Conservation (phyloP, 208 protist genomes). For the Crithidia brevicula region DNA sequence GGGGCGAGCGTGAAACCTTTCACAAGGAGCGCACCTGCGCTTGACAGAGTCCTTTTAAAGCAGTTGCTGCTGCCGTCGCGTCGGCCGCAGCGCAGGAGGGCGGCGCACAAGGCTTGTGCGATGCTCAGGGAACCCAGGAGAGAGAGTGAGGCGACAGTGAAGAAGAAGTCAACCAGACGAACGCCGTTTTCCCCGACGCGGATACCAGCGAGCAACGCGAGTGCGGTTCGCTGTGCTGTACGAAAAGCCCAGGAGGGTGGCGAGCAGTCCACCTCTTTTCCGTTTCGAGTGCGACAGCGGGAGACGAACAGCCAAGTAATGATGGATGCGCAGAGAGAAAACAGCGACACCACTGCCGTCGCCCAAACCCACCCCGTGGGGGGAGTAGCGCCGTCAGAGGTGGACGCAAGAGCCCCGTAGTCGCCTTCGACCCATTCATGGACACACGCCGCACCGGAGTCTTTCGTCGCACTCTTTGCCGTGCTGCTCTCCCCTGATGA, state of each 20-base stretch:
- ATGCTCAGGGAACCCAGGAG: slow-evolving; percentile 4
- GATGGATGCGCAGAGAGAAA: slow-evolving; percentile 6
- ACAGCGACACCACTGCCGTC: slow-evolving; percentile 6
- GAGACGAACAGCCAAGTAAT: background rate
- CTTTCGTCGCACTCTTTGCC: background rate
- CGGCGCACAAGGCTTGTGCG: slow-evolving; percentile 2
- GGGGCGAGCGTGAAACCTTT: slow-evolving; percentile 11
- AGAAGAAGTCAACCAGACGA: background rate
- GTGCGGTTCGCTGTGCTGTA: background rate
- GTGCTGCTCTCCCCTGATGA: background rate
- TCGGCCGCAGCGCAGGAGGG: slow-evolving; percentile 1
- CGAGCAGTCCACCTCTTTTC: background rate
- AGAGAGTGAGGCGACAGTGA: background rate
- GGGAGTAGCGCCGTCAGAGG: background rate
- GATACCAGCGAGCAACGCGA: background rate
- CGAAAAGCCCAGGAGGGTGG: slow-evolving; percentile 1
- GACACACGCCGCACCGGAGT: background rate
- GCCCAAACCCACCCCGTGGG: slow-evolving; percentile 16
- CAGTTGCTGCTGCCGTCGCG: background rate
- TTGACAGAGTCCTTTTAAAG: background rate
- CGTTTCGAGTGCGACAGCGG: background rate
- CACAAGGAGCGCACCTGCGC: background rate
- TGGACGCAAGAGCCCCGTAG: background rate
- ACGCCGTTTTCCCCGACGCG: slow-evolving; percentile 7
- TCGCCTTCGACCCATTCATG: background rate